These are phyloP conservation scores for Cenchrus purpureus DNA, from an alignment of 176 grass and related monocot species.

Conservation along the genomic window DNA sequence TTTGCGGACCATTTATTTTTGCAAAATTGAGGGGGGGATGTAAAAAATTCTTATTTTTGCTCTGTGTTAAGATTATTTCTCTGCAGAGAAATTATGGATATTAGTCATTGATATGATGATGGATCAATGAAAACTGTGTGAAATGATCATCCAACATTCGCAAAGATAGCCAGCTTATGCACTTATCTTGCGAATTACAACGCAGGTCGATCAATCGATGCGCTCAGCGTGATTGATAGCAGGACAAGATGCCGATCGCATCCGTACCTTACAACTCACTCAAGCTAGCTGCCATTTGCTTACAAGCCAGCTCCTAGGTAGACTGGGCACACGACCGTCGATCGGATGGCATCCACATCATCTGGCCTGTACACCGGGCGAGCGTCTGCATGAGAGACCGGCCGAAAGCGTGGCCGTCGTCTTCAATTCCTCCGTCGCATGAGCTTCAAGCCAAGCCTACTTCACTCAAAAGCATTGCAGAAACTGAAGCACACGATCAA, in stretches of 20 bases:
- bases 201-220: background rate
- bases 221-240: background rate
- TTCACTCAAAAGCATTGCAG: slow-evolving; percentile 42
- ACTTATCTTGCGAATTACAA: background rate
- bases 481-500: background rate
- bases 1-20: too few relatives aligned
- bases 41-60: background rate
- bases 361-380: background rate
- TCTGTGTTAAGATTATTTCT: background rate
- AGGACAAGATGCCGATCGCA: background rate
- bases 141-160: background rate
- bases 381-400: background rate
- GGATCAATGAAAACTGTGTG: background rate
- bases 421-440: background rate
- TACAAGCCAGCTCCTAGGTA: background rate
- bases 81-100: background rate
- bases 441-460: slow-evolving; percentile 21
- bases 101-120: background rate
- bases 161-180: background rate
- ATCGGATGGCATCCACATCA: background rate
- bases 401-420: background rate
- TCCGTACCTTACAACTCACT: slow-evolving; percentile 46
- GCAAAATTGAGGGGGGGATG: too few relatives aligned
- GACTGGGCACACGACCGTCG: background rate
- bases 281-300: slow-evolving; percentile 26